Evolutionary conservation across 1,284 basidiomycete species (phyloP).

Genomic region (Earliella scabrosa): DNA sequence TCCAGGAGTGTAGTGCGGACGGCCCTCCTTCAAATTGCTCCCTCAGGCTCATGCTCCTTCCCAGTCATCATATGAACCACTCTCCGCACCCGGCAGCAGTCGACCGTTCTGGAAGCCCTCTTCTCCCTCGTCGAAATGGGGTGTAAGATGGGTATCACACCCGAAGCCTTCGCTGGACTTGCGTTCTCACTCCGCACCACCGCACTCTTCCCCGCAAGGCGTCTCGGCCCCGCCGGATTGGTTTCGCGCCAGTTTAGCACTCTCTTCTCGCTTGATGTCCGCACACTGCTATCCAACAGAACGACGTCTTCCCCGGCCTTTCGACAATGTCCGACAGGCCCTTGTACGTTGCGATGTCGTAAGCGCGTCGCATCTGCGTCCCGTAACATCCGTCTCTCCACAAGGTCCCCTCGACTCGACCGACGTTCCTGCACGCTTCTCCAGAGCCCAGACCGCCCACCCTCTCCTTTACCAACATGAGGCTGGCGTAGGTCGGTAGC

Average conservation of each 20-base stretch:
- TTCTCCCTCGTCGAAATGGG: not conserved
- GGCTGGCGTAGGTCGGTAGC: not conserved
- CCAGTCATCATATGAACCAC: constrained; percentile 5
- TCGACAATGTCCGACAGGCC: not conserved
- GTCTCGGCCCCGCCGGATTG: not conserved
- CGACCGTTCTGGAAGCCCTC: constrained; percentile 14
- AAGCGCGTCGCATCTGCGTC: constrained; percentile 12
- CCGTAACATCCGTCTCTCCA: constrained; percentile 12
- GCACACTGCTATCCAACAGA: not conserved
- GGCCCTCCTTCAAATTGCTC: not conserved
- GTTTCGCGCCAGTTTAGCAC: not conserved
- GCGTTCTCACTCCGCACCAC: not conserved
- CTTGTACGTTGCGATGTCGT: constrained; percentile 14
- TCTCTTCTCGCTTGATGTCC: not conserved
- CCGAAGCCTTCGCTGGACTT: not conserved
- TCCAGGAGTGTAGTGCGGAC: constrained; percentile 14
- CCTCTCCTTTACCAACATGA: not conserved
- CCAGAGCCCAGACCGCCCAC: constrained; percentile 12
- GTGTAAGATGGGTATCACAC: not conserved
- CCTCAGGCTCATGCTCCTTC: not conserved
- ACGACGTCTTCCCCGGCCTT: not conserved
- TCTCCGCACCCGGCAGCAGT: constrained; percentile 13
- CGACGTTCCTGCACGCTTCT: constrained; percentile 3
- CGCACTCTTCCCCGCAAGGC: constrained; percentile 2
- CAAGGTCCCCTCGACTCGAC: not conserved